Conservation (phyloP, 2,329 filamentous ascomycete species). For the Diatrype stigma region DNA sequence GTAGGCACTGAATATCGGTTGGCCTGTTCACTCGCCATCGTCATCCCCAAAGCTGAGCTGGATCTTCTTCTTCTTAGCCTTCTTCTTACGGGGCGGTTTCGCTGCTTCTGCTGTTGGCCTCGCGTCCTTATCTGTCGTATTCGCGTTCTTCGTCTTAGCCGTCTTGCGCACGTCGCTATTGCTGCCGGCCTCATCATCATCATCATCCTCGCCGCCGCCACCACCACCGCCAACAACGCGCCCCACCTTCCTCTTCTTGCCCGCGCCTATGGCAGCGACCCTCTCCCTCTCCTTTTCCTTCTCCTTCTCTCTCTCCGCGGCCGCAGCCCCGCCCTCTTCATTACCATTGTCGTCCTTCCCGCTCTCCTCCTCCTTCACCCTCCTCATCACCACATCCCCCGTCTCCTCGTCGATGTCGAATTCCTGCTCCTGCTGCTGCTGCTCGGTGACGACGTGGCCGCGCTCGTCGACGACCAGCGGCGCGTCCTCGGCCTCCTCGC, state of each 20-base stretch:
- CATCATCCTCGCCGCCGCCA: conserved; percentile 22
- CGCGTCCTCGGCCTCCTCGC: conserved; percentile 71
- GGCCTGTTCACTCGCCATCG: conserved; percentile 33
- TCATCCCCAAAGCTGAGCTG: conserved; percentile 66
- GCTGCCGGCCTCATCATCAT: conserved; percentile 16
- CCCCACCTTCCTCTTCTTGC: conserved; percentile 53
- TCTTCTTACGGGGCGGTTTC: conserved; percentile 40
- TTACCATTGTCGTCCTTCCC: background rate
- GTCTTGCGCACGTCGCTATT: no score
- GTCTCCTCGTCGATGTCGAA: conserved; percentile 33
- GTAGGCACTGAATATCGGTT: background rate
- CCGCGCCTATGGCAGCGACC: conserved; percentile 37
- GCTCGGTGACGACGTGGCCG: conserved; percentile 65
- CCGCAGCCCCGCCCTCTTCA: conserved; percentile 15
- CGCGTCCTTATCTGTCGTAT: background rate
- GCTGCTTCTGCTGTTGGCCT: conserved; percentile 4
- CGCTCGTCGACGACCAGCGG: conserved; percentile 72
- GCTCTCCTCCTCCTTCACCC: conserved; percentile 17
- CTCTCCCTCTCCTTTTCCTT: conserved; percentile 20
- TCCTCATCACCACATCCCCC: conserved; percentile 20
- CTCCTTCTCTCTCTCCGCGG: conserved; percentile 21
- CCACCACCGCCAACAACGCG: conserved; percentile 43
- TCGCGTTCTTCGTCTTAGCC: conserved; percentile 2
- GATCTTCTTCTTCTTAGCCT: conserved; percentile 62
- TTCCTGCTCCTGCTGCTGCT: no score